Evolutionary conservation across 768 basidiomycete species (phyloP).

Genomic region (Strobilomyces echinocephalus): DNA sequence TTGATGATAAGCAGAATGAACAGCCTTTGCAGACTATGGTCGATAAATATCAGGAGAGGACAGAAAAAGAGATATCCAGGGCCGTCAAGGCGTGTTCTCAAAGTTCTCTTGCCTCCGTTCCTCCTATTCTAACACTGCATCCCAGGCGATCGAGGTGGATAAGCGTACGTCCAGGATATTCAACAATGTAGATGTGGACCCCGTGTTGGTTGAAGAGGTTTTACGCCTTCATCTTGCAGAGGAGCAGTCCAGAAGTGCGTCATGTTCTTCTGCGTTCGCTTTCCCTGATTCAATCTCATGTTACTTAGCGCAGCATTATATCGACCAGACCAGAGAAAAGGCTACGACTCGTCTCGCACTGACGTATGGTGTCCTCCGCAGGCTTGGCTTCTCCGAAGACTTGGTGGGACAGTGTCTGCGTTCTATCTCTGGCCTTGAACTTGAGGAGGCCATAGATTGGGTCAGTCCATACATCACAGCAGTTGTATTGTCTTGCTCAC

Average conservation of each 20-base stretch:
- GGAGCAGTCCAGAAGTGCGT: constrained; percentile 27
- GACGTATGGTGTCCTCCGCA: constrained; percentile 74
- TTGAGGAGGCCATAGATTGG: constrained; percentile 94
- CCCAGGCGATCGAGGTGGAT: constrained; percentile 72
- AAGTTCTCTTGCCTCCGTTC: neutral
- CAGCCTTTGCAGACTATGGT: constrained; percentile 68
- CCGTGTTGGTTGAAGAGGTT: constrained; percentile 52
- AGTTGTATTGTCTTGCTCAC: constrained; percentile 6
- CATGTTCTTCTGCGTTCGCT: neutral
- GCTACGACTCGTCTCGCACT: constrained; percentile 63
- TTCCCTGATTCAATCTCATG: neutral
- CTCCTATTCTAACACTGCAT: neutral
- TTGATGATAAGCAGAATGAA: constrained; percentile 39
- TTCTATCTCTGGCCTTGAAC: constrained; percentile 57
- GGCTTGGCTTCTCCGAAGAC: constrained; percentile 69
- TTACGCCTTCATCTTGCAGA: constrained; percentile 47
- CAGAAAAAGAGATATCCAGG: constrained; percentile 76
- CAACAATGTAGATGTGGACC: constrained; percentile 58
- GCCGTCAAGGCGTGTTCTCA: constrained; percentile 55
- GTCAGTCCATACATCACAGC: constrained; percentile 38
- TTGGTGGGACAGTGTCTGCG: constrained; percentile 69
- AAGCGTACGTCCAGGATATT: constrained; percentile 65
- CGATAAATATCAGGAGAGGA: constrained; percentile 82
- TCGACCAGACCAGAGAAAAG: constrained; percentile 69
- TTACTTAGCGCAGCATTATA: constrained; percentile 5